Percentiles rank a stretch among this genome's conserved stretches.
These are phyloP conservation scores for Smittium mucronatum DNA, from an alignment of 371 early-diverging fungal genomes.

Conservation along the genomic window DNA sequence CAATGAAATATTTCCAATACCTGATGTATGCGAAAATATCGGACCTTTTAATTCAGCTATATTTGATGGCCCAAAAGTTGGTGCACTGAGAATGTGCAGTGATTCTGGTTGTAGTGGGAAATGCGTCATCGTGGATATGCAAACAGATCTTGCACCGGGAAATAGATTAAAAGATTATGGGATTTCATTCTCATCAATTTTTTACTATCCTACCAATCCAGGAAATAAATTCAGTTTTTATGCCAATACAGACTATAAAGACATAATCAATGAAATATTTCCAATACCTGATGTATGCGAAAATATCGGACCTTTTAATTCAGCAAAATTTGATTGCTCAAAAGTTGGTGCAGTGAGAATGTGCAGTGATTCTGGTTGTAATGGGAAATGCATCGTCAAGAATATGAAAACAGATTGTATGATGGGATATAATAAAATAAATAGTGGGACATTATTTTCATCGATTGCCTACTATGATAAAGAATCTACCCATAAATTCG, in stretches of 20 bases:
- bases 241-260: background rate
- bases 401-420: background rate
- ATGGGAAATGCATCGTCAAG: background rate
- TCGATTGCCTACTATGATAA: background rate
- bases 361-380: background rate
- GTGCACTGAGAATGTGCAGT: too few species aligned
- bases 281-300: background rate
- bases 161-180: too few species aligned
- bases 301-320: background rate
- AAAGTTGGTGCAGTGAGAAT: background rate
- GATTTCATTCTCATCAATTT: too few species aligned
- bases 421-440: background rate
- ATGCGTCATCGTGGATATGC: too few species aligned
- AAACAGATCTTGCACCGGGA: too few species aligned
- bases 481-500: background rate
- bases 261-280: background rate
- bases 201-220: too few species aligned
- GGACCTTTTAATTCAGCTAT: too few species aligned
- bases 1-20: too few species aligned
- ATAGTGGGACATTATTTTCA: background rate
- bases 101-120: too few species aligned
- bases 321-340: background rate
- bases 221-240: too few species aligned
- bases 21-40: too few species aligned
- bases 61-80: too few species aligned